phyloP scores from a whole-genome alignment of 352 stramenopile genomes.

The Thalassiosira pacifica region DNA sequence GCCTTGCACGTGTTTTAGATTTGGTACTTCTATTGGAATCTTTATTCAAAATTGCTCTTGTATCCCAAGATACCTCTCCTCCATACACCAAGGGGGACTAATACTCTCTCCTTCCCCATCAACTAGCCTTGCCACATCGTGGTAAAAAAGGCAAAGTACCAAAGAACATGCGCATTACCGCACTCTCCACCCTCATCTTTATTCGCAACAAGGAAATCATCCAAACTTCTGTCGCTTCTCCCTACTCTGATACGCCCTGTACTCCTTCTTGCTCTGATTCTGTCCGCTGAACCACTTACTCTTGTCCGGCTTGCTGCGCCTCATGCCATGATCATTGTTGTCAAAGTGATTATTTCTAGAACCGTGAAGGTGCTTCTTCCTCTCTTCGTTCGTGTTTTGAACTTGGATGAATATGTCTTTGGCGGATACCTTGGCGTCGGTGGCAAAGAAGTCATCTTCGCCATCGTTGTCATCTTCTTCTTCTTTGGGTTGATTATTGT shows the following conservation, averaged over 20 bases:
- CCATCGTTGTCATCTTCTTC: conserved; percentile 1
- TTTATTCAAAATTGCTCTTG: no score
- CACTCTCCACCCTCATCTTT: no score
- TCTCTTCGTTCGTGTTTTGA: conserved; percentile 19
- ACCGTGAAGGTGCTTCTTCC: conserved; percentile 6
- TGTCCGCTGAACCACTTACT: conserved; percentile 47
- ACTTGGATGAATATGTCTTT: conserved; percentile 40
- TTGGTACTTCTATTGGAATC: no score
- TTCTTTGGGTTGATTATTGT: conserved; percentile 5
- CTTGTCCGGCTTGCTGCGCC: no score
- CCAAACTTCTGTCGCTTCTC: conserved; percentile 56
- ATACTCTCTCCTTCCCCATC: no score
- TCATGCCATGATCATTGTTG: conserved; percentile 8
- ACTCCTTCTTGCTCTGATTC: conserved; percentile 59
- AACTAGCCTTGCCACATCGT: no score
- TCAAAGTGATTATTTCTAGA: background rate
- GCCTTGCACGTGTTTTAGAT: no score
- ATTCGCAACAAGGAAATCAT: no score
- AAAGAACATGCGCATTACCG: no score
- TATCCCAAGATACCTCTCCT: no score
- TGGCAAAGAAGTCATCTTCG: conserved; percentile 45
- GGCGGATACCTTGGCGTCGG: conserved; percentile 26
- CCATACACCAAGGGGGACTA: no score
- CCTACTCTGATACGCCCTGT: conserved; percentile 38
- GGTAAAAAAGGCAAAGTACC: no score